Conservation (phyloP, 768 basidiomycete genomes). For the Boletus vermiculosoides region DNA sequence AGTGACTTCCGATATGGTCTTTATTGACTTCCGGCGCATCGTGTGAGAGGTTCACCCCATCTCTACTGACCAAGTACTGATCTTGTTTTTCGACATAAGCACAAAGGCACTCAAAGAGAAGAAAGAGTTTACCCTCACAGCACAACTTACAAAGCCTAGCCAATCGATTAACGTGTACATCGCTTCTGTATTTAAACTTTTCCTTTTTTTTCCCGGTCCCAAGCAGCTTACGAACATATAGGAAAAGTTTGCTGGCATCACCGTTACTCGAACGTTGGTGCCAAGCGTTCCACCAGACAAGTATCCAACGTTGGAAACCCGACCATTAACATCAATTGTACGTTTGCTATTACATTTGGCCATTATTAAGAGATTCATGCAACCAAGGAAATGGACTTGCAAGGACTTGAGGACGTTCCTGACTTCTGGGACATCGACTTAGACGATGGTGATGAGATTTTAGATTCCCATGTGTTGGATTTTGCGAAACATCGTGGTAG, state of each 20-base stretch:
- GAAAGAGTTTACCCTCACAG: conserved; percentile 60
- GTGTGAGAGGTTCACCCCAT: conserved; percentile 45
- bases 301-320: conserved; percentile 71
- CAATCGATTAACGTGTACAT: conserved; percentile 62
- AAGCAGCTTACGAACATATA: conserved; percentile 31
- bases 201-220: conserved; percentile 6
- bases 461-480: conserved; percentile 31
- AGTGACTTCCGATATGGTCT: conserved; percentile 69
- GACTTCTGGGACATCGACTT: conserved; percentile 61
- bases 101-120: conserved; percentile 62
- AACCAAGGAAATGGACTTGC: conserved; percentile 60
- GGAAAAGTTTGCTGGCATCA: conserved; percentile 75
- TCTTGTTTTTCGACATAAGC: conserved; percentile 36
- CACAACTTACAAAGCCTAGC: conserved; percentile 69
- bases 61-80: conserved; percentile 3
- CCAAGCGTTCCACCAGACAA: conserved; percentile 51
- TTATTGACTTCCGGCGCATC: conserved; percentile 79
- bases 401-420: conserved; percentile 64
- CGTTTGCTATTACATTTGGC: conserved; percentile 7
- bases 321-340: conserved; percentile 63
- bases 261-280: conserved; percentile 51
- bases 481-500: conserved; percentile 31
- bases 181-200: conserved; percentile 47
- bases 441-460: conserved; percentile 28
- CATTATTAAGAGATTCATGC: conserved; percentile 4